Base-by-base conservation (phyloP, 805 yeast genomes). In the Wickerhamiella musiphila region DNA sequence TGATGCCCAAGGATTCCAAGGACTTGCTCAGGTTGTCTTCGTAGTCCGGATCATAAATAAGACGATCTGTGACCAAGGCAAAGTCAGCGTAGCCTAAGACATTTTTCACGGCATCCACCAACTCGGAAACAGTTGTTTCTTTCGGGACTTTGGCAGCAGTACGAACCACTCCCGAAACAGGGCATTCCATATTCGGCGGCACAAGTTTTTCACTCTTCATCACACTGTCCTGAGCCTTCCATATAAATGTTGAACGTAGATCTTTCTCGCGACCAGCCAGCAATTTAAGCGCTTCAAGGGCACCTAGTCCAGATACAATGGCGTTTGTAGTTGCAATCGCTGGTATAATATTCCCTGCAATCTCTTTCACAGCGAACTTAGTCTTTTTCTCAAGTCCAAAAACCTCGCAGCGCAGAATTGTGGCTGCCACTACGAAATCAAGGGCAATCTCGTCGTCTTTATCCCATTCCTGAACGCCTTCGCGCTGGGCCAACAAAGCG, bases 241-340 rank as follows among this genome's bases (percentile, higher is more conserved):
- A 73, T 63, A 54, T 61, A 64, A 32, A 75, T 54, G 66, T 71
- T 56, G 37, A 58, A 48, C 26, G 45, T n/a, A 51, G 46, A 25
- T 45, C 35, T 42, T 44, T 38, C 12, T 35, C 31, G 12, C 39
- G 37, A 15, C 44, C 43, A 10, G 45, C 44, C 28, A 76, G 46
- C 33, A 70, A 51, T 50, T 69, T 67, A 29, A 83, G 55, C 0
- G 93, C 77, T 23, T 75, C 70, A 24, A 86, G 51, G 3, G 83
- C 73, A 11, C 90, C 76, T 42, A 82, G 66, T 0, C 98, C 98
- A 0, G 94, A 83, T 44, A 90, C 74, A 10, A 90, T 75, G 1
- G 98, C 96, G 52, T 90, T 90, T 3, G 95, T 86, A 2, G 98
- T 90, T 5, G 98, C 96, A 44, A 92, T 84, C 0, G 98, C 98